Evolutionary conservation across 352 stramenopile genomes (phyloP).

Genomic region (Phytophthora capsici): DNA sequence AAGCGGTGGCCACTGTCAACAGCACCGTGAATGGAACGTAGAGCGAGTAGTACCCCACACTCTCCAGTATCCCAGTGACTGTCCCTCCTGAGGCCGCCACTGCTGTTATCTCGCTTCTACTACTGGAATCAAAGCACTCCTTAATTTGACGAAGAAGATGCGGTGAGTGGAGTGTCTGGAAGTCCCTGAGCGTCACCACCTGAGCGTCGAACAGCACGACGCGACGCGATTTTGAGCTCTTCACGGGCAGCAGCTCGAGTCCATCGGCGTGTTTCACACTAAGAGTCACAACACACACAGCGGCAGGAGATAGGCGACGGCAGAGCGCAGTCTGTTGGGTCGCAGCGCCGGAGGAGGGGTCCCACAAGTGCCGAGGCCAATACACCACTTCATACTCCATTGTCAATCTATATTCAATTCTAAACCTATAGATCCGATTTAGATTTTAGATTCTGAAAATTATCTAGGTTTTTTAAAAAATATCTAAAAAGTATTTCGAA

Average conservation of each 20-base stretch:
- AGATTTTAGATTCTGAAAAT: too few species aligned
- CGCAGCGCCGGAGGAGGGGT: constrained; percentile 2
- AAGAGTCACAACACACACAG: constrained; percentile 44
- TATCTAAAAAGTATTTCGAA: too few species aligned
- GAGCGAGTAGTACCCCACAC: constrained; percentile 29
- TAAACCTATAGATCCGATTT: too few species aligned
- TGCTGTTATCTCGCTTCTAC: neutral
- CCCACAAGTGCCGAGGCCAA: constrained; percentile 48
- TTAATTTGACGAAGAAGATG: constrained; percentile 27
- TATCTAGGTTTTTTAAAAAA: too few species aligned
- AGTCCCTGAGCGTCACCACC: constrained; percentile 26
- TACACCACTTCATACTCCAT: constrained; percentile 45
- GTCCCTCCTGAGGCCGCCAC: neutral
- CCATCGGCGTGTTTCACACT: constrained; percentile 4
- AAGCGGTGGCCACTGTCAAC: constrained; percentile 16
- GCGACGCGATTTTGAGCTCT: constrained; percentile 5
- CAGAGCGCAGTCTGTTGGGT: constrained; percentile 21
- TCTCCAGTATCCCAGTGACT: constrained; percentile 8
- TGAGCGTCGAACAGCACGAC: constrained; percentile 40
- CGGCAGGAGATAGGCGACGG: constrained; percentile 14
- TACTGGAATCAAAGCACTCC: neutral
- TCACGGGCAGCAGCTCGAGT: constrained; percentile 18
- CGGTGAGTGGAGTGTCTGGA: constrained; percentile 26
- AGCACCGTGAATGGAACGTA: constrained; percentile 33
- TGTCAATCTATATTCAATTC: neutral